Percentiles rank a stretch among this genome's conserved stretches.
phyloP scores from a whole-genome alignment of 768 basidiomycete genomes.

The Phanerochaete sordida region DNA sequence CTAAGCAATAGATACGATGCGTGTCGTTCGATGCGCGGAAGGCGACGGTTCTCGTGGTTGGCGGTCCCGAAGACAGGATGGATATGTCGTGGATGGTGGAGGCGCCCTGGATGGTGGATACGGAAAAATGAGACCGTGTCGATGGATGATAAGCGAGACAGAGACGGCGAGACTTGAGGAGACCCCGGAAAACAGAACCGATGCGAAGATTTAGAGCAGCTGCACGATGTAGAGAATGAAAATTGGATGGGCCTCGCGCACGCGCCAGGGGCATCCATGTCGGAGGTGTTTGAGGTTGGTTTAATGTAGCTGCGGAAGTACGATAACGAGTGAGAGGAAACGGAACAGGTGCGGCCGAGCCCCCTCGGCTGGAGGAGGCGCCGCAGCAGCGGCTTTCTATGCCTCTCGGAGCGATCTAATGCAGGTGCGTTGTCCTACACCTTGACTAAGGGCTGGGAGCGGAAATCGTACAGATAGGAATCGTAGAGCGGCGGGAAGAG shows the following conservation, averaged over 20 bases:
- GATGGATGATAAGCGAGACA: constrained; percentile 18
- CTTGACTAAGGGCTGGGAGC: constrained; percentile 21
- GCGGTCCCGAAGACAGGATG: constrained; percentile 55
- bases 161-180: constrained; percentile 6
- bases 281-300: constrained; percentile 17
- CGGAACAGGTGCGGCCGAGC: constrained; percentile 10
- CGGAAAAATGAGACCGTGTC: constrained; percentile 17
- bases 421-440: constrained; percentile 19
- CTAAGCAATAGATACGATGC: constrained; percentile 32
- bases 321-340: constrained; percentile 20
- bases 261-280: constrained; percentile 24
- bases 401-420: constrained; percentile 16
- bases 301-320: constrained; percentile 19
- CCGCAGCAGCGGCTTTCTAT: constrained; percentile 24
- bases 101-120: constrained; percentile 20
- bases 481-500: constrained; percentile 19
- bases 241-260: constrained; percentile 34
- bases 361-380: constrained; percentile 10
- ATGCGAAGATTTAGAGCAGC: constrained; percentile 28
- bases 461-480: constrained; percentile 19
- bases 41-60: constrained; percentile 27
- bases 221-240: constrained; percentile 36
- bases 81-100: constrained; percentile 49
- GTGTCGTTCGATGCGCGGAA: constrained; percentile 22
- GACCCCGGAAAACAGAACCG: constrained; percentile 19